phyloP scores from a whole-genome alignment of 108 stramenopile species.

The Aurantiochytrium sp. region DNA sequence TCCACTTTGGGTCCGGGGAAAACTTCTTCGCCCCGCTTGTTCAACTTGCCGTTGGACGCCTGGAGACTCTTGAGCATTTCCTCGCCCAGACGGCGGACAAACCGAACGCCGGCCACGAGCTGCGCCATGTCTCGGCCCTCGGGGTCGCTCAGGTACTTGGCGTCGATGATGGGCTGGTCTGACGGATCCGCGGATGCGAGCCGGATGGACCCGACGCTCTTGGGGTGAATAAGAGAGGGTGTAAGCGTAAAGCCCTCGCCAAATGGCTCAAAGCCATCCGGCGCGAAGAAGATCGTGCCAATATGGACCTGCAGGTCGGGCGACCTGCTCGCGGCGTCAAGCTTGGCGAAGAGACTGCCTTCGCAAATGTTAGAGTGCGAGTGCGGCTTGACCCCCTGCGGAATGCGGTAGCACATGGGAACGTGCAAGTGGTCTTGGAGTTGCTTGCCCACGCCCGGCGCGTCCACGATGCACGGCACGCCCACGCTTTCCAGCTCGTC shows the following conservation, averaged over 20 bases:
- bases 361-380: slow-evolving; percentile 36
- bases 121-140: neutral
- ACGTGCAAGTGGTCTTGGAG: neutral
- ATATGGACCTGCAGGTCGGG: slow-evolving; percentile 24
- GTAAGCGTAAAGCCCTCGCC: slow-evolving; percentile 22
- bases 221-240: neutral
- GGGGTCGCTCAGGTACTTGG: slow-evolving; percentile 11
- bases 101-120: neutral
- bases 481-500: slow-evolving; percentile 40
- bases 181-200: neutral
- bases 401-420: slow-evolving; percentile 24
- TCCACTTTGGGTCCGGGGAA: slow-evolving; percentile 20
- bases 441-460: slow-evolving; percentile 32
- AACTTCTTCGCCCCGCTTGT: neutral
- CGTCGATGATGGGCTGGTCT: neutral
- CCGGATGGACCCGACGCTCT: neutral
- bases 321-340: neutral
- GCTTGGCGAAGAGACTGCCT: slow-evolving; percentile 34
- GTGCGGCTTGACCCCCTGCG: neutral
- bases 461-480: slow-evolving; percentile 32
- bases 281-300: slow-evolving; percentile 10
- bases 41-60: neutral
- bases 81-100: neutral
- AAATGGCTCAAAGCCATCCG: neutral
- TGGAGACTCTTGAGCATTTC: neutral